These are phyloP conservation scores for Zanthoxylum bungeanum DNA, from an alignment of 345 rosid species.

Conservation along the genomic window DNA sequence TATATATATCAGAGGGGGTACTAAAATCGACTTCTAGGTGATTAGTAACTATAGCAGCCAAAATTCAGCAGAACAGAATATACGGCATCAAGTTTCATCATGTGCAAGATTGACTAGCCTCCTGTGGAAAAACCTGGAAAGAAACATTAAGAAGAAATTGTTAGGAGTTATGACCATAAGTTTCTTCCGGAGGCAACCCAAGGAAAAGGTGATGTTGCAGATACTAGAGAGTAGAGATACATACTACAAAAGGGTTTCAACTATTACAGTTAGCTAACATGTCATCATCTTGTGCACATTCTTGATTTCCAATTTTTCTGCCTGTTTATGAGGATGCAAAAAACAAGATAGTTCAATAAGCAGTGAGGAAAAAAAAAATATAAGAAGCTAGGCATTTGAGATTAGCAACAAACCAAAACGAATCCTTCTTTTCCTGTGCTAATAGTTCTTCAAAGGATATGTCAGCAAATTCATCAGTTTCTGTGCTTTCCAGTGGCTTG, in stretches of 20 bases:
- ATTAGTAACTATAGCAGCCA: slow-evolving; percentile 6
- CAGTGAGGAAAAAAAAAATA: not conserved
- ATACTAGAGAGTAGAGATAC: not conserved
- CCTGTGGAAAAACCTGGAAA: not conserved
- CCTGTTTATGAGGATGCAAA: slow-evolving; percentile 40
- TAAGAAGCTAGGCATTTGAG: not conserved
- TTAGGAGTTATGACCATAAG: not conserved
- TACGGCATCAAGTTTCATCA: not conserved
- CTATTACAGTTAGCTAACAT: slow-evolving; percentile 5
- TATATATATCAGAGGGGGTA: not conserved
- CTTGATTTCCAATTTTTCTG: slow-evolving; percentile 70
- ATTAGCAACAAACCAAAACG: slow-evolving; percentile 62
- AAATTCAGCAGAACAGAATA: slow-evolving; percentile 2
- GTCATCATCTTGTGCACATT: slow-evolving; percentile 33
- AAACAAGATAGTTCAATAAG: not conserved
- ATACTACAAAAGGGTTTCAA: slow-evolving; percentile 9
- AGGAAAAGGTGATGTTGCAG: not conserved
- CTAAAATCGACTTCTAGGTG: slow-evolving; percentile 1
- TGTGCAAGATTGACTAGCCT: not conserved
- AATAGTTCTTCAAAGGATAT: slow-evolving; percentile 88
- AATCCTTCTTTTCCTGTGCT: slow-evolving; percentile 88
- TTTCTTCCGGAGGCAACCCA: not conserved
- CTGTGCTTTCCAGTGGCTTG: slow-evolving; percentile 38
- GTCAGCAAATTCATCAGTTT: slow-evolving; percentile 48
- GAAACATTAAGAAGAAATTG: not conserved